Evolutionary conservation across 306 rosid genomes (phyloP), one percentile per base, ranked within the genome.

Genomic region (Pachyrhizus erosus): DNA sequence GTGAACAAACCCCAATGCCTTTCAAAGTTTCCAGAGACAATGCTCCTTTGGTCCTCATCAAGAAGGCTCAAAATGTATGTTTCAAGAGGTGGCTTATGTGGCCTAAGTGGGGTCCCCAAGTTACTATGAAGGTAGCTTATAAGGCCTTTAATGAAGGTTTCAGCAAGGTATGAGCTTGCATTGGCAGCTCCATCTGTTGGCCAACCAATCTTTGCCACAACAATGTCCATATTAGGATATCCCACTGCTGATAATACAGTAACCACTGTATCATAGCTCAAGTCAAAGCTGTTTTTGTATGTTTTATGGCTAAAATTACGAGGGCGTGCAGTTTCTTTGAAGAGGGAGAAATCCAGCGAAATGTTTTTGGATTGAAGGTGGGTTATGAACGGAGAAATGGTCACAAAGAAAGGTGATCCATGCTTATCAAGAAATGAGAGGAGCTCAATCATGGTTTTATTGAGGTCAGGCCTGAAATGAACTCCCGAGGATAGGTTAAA

Each of bases 1-100:
- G 98, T 91, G 88, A 93, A 95, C 48, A 95, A 73, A 14, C 99
- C 99, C 98, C 99, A 93, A 70, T 95, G 99, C 74, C 96, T 85
- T 84, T 95, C 99, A 29, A 89, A 95, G 86, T 84, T 82, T 72
- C 94, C 98, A 1, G 88, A 72, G 66, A 87, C 57, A 74, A 88
- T 86, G 88, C 88, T 88, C 78, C 99, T 89, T 81, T 86, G 87
- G 67, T 93, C 99, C 86, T 95, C 98, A 6, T 95, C 98, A n/a
- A 95, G 90, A 81, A 95, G 97, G 84, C 92, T 85, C 45, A 88
- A 77, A 51, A 93, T 84, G 83, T 90, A 95, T 46, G 91, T 87
- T 83, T 91, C 97, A 3, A 78, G 58, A 3, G 91, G 95, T 21
- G 95, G 87, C 79, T 76, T 82, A 9, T 45, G 92, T 18, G 90